Base-by-base conservation (phyloP, 768 basidiomycete species). In the Lenzites betulinus region DNA sequence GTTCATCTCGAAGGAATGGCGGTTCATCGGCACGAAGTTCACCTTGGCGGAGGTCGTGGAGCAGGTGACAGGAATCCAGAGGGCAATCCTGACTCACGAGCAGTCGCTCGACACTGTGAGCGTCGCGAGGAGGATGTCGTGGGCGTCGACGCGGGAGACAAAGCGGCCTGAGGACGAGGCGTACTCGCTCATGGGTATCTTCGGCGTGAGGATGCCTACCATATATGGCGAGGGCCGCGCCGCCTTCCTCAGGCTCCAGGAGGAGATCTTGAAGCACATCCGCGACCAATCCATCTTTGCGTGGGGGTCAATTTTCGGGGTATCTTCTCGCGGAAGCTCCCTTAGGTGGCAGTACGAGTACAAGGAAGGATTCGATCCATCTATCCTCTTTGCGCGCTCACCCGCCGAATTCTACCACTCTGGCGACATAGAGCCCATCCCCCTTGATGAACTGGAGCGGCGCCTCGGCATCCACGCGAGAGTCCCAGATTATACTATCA, bases 121-220 rank as follows among this genome's bases (percentile, higher is more conserved):
- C n/a, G 30, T 50, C 18, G 49, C 49, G 30, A 7, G 30, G 9
- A 30, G 49, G 3, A 50, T 50, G 49, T 50, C 49, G 7, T 50
- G 49, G 49, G 49, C 49, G 6, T 50, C 49, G 33, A 50, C 18
- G 33, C 30, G 49, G 30, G 30, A n/a, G 11, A 50, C 49, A 18
- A 33, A 33, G 6, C 35, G n/a, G 33, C 49, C 33, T 16, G 49
- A 50, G 33, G 49, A 50, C 33, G 49, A 50, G 30, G 49, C 49
- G 6, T 50, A 50, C 49, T 50, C 49, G 2, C 49, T 50, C 30
- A 50, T 50, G 49, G 49, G 49, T n/a, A 46, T 46, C 44, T 46
- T 46, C 44, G 44, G 44, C 9, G 44, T 46, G 7, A 46, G 3
- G 22, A 46, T 50, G 49, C 6, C 30, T 13, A 50, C 49, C 8